Evolutionary conservation across 179 eudicot species (phyloP).

Genomic region (Dionaea muscipula): DNA sequence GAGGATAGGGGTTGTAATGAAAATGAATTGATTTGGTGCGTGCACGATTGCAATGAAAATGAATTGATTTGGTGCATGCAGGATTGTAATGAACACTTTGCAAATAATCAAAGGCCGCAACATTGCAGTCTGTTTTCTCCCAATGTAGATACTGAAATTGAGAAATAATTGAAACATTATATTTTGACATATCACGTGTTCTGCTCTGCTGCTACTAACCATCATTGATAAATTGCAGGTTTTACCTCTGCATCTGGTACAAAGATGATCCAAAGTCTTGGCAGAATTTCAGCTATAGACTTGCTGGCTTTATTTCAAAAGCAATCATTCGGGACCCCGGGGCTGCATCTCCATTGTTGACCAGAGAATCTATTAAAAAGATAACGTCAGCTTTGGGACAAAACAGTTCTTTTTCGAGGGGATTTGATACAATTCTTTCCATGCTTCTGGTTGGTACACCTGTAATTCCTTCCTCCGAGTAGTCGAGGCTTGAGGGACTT

Average conservation of each 20-base stretch:
- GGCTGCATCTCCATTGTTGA: slow-evolving; percentile 42
- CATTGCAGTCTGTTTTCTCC: too few relatives aligned
- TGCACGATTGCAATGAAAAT: too few relatives aligned
- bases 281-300: slow-evolving; percentile 40
- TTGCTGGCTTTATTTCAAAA: slow-evolving; percentile 72
- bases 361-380: slow-evolving; percentile 63
- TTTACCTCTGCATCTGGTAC: slow-evolving; percentile 89
- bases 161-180: too few relatives aligned
- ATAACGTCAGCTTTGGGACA: slow-evolving; percentile 67
- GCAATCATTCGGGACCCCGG: slow-evolving; percentile 60
- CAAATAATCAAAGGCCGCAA: too few relatives aligned
- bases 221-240: slow-evolving; percentile 42
- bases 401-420: slow-evolving; percentile 82
- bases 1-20: too few relatives aligned
- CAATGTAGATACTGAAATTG: too few relatives aligned
- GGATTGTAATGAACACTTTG: too few relatives aligned
- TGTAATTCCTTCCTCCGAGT: background rate
- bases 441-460: slow-evolving; percentile 59
- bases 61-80: too few relatives aligned
- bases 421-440: slow-evolving; percentile 92
- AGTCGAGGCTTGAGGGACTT: background rate
- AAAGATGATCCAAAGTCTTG: slow-evolving; percentile 70
- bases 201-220: background rate
- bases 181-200: background rate
- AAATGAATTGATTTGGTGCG: too few relatives aligned